Base-by-base conservation (phyloP, 108 stramenopile species). In the Cyclotella kingstonii region DNA sequence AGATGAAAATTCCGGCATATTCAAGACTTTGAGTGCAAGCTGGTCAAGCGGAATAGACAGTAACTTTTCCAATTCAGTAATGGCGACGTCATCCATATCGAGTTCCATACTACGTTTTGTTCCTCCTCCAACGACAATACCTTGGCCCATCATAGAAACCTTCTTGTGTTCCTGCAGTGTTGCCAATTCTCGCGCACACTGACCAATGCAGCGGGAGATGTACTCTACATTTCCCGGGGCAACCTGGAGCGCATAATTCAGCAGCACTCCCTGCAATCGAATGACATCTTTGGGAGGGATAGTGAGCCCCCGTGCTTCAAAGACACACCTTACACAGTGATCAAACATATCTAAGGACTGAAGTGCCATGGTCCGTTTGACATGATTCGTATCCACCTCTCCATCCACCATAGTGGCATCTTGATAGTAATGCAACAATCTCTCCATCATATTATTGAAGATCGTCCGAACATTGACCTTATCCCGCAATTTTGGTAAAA, bases 391-490 rank as follows among this genome's bases (percentile, higher is more conserved):
- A 68, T 93, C 91, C 26, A 64, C 78, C 52, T 93, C 91, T 38
- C 85, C 88, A 43, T 79, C 36, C 61, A 86, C 64, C 38, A 89
- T 49, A 22, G 79, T 81, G 59, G 87, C 86, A 28, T 93, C 88
- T 18, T 79, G 83, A 36, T 81, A 76, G 42, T 91, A 89, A 63
- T 90, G 84, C 54, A 84, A 79, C 60, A 97, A 66, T 21, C 96
- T 90, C 59, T 94, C 87, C 98, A 97, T 97, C 63, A 97, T 72
- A 18, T 81, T 75, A 63, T 94, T 89, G 38, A 97, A 66, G 38
- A 98, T 96, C 38, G 91, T 90, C 3, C 95, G 81, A 34, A 96
- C 93, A 57, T 96, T 95, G 30, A 98, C 97, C 84, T 96, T 97
- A 75, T 97, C 96, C 38, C 91, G 84, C 44, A 98, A 73, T 51